Percentiles rank a stretch among this genome's conserved stretches.
These are phyloP conservation scores for Pseudomonodictys pantanalensis DNA, from an alignment of 495 filamentous ascomycete species.

Conservation along the genomic window DNA sequence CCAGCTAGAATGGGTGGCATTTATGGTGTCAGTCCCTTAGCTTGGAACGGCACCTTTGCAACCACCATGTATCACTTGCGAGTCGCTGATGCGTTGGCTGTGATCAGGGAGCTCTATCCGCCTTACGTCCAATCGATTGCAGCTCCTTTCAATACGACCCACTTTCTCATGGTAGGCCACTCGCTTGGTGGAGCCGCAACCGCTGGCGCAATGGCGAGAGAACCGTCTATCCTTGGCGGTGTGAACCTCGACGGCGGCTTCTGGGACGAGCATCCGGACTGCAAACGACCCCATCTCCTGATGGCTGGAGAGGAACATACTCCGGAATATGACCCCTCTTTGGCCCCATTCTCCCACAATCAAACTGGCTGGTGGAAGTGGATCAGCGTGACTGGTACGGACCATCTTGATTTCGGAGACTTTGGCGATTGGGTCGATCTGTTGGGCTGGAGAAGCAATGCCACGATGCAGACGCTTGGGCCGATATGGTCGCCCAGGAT, in stretches of 20 bases:
- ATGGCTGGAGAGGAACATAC: slow-evolving; percentile 15
- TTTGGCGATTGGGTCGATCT: slow-evolving; percentile 20
- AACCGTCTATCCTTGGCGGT: slow-evolving; percentile 7
- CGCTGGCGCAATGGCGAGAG: background rate
- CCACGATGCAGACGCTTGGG: background rate
- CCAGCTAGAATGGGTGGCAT: slow-evolving; percentile 1
- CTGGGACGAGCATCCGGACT: slow-evolving; percentile 12
- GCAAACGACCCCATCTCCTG: slow-evolving; percentile 19
- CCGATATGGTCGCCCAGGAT: slow-evolving; percentile 15
- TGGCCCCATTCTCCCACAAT: slow-evolving; percentile 11
- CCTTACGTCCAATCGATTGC: slow-evolving; percentile 2
- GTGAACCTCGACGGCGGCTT: slow-evolving; percentile 21
- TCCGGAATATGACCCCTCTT: background rate
- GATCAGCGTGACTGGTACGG: slow-evolving; percentile 7
- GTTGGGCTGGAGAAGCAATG: slow-evolving; percentile 6
- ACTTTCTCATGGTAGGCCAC: slow-evolving; percentile 14
- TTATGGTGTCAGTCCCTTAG: slow-evolving; percentile 8
- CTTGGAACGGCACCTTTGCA: background rate
- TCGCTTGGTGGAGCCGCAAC: slow-evolving; percentile 16
- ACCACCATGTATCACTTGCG: slow-evolving; percentile 3
- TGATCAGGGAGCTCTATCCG: slow-evolving; percentile 12
- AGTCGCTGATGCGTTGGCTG: slow-evolving; percentile 10
- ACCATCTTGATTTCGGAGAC: slow-evolving; percentile 24
- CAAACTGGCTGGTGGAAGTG: slow-evolving; percentile 29
- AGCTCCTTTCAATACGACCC: slow-evolving; percentile 18